These are phyloP conservation scores for Botrytis aclada DNA, from an alignment of 2,329 filamentous ascomycete genomes.

Conservation along the genomic window DNA sequence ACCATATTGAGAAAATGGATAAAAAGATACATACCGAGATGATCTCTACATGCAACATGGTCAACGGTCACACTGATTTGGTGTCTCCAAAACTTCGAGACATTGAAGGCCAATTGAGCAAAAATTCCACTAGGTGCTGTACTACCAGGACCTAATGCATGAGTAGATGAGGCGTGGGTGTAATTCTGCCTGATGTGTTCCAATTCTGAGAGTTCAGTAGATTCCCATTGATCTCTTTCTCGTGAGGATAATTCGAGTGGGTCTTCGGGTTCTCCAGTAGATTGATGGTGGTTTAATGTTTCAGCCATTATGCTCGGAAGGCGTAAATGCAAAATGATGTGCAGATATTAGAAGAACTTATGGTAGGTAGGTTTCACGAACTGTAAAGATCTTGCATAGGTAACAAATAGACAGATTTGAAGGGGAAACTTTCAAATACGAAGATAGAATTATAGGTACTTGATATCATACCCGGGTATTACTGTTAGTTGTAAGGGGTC, in stretches of 20 bases:
- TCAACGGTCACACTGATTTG: slow-evolving; percentile 51
- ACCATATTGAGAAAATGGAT: slow-evolving; percentile 21
- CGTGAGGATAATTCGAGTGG: slow-evolving; percentile 4
- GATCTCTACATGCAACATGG: slow-evolving; percentile 50
- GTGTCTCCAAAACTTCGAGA: slow-evolving; percentile 46
- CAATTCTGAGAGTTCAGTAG: slow-evolving; percentile 30
- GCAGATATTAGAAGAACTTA: neutral
- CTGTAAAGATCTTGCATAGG: neutral
- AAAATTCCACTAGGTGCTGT: slow-evolving; percentile 21
- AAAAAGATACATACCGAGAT: slow-evolving; percentile 48
- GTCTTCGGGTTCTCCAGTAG: slow-evolving; percentile 19
- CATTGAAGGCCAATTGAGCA: slow-evolving; percentile 25
- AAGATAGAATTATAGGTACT: neutral
- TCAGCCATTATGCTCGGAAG: slow-evolving; percentile 13
- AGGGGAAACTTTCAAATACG: neutral
- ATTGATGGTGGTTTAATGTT: slow-evolving; percentile 5
- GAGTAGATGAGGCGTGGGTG: slow-evolving; percentile 25
- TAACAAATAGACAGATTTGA: neutral
- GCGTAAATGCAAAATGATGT: neutral
- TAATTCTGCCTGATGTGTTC: slow-evolving; percentile 30
- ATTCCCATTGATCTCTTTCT: slow-evolving; percentile 30
- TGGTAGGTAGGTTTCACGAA: neutral
- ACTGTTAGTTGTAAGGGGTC: neutral
- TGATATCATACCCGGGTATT: neutral
- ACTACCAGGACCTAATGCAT: slow-evolving; percentile 10